Evolutionary conservation across 139 green algal genomes (phyloP), one percentile per base, ranked within the genome.

Genomic region (Volvox reticuliferus): DNA sequence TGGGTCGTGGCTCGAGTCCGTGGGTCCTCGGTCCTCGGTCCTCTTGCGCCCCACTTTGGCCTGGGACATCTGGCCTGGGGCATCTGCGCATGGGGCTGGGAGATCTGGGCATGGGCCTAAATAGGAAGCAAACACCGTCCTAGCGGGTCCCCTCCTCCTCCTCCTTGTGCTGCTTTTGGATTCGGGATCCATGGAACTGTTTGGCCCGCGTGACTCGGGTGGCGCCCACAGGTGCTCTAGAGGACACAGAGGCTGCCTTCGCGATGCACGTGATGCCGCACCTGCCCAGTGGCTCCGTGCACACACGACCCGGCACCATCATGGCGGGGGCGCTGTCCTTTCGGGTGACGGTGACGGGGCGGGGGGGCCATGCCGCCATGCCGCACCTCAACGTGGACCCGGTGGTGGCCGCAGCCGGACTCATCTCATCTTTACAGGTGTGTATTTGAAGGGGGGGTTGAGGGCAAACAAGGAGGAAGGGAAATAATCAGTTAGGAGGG

Each of bases 241-340:
- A 82, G 26, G 82, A 79, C 80, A 69, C 88, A 5, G 71, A 91
- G 5, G 94, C 93, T 28, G 93, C 93, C 0, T 97, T 98, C 86
- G 97, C 94, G 21, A 88, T 99, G 73, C 97, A 99, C 92, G 94
- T 99, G 0, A 97, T 96, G 96, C 97, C 97, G 0, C 87, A 79
- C 14, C 68, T 97, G 61, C 92, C 94, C 0, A 91, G 90, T 0
- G 97, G 97, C n/a, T 76, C 75, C 22, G 36, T 99, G 2, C 93
- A 89, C 21, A 93, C 93, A 0, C 90, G 95, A 0, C 21, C 91
- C 16, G 97, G 98, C 24, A 96, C 96, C 62, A 95, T 99, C 91
- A 97, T 99, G 95, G 98, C 96, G 22, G 96, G 93, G 13, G 91
- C 94, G 30, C 94, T 94, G 63, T 88, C 91, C 32, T 99, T 98